Conservation (phyloP, 495 filamentous ascomycete genomes). For the Podospora conica region DNA sequence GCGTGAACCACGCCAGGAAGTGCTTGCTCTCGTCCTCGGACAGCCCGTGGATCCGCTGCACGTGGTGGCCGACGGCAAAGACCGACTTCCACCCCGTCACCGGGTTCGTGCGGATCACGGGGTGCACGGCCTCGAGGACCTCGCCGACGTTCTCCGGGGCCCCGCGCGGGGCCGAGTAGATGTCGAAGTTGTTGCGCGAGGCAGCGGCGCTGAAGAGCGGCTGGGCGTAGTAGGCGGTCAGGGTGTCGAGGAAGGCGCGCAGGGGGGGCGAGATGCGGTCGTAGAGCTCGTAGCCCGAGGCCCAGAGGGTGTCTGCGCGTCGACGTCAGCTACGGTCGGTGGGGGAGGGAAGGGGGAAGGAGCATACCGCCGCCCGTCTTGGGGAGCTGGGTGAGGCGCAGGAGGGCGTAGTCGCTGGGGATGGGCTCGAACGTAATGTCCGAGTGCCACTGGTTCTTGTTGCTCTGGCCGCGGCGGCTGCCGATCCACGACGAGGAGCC, state of each 20-base stretch:
- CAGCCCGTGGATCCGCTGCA: constrained; percentile 59
- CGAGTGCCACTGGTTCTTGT: constrained; percentile 54
- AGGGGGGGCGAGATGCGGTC: constrained; percentile 64
- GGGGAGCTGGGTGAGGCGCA: constrained; percentile 57
- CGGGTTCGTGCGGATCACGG: constrained; percentile 74
- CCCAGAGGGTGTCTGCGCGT: constrained; percentile 72
- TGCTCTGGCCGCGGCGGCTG: constrained; percentile 30
- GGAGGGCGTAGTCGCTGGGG: constrained; percentile 59
- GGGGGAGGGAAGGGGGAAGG: not conserved
- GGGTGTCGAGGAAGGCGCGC: constrained; percentile 58
- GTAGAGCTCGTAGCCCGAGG: constrained; percentile 71
- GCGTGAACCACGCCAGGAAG: constrained; percentile 57
- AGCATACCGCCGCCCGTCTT: constrained; percentile 61
- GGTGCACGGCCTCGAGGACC: constrained; percentile 58
- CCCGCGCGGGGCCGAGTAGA: constrained; percentile 54
- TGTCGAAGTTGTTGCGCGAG: constrained; percentile 46
- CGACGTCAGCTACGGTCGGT: no score
- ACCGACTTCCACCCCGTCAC: constrained; percentile 75
- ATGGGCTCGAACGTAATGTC: constrained; percentile 65
- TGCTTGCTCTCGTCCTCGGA: constrained; percentile 57
- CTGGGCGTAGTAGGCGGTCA: constrained; percentile 62
- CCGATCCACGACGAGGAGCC: not conserved
- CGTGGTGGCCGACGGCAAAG: constrained; percentile 58
- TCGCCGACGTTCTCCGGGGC: constrained; percentile 62
- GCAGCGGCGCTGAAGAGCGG: constrained; percentile 54